Evolutionary conservation across 2,329 filamentous ascomycete species (phyloP), one percentile per base, ranked within the genome.

Genomic region (Ascochyta lentis): DNA sequence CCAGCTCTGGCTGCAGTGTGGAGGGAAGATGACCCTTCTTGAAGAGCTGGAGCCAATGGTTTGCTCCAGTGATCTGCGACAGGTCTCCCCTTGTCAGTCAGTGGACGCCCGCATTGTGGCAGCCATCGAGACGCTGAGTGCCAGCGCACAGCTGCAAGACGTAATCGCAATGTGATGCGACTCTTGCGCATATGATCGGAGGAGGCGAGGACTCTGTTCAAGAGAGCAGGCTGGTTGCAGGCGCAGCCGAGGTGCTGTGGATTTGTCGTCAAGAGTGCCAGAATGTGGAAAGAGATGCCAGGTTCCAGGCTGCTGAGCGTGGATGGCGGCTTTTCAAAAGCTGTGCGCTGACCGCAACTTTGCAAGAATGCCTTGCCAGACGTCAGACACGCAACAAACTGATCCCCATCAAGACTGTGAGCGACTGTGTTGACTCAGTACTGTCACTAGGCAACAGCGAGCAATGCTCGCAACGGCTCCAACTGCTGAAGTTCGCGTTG

Each of bases 31-130:
- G 65, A 49, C 61, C 60, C 61, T 29, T 44, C 42, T 56, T 29
- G 49, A 54, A 41, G 58, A 56, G 67, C 67, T 66, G 63, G 67
- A 68, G 63, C 71, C 70, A 73, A 68, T 73, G 54, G 66, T 70
- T 71, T 66, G 43, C 47, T 50, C 47, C 53, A 56, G 47, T 51
- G 53, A 56, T 56, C 53, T 55, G 58, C 60, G 56, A 54, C 50
- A 54, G 45, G 46, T 44, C 49, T 57, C 58, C 45, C 54, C 58
- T 56, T 54, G 38, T 58, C 45, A 52, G 58, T 45, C 27, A 54
- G 56, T 52, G 49, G 58, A 38, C 54, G 44, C 37, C 42, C 40
- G 49, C 49, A 60, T 58, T 39, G 40, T 47, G 47, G 42, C 51
- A 38, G 40, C 27, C 38, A 35, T 35, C 33, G 44, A 24, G 48